Evolutionary conservation across 148 eudicot genomes (phyloP).

Genomic region (Rhododendron ferrugineum): DNA sequence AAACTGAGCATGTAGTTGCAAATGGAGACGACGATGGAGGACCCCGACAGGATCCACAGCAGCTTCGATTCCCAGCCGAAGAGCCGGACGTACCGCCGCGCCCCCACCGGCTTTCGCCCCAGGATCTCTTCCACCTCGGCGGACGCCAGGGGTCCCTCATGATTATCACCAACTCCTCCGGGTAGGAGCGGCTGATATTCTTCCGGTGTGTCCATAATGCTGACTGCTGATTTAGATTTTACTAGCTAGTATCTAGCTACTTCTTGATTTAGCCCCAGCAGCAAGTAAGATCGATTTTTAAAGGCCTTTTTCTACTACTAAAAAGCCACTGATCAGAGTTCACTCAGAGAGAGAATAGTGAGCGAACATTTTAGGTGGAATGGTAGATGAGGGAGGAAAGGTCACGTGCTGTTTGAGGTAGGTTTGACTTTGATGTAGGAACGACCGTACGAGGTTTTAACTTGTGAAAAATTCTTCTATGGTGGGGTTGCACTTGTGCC

Average conservation of each 20-base stretch:
- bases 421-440: no score
- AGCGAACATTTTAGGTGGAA: neutral
- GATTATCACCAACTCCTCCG: neutral
- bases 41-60: constrained; percentile 44
- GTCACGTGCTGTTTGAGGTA: neutral
- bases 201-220: neutral
- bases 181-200: neutral
- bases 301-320: no score
- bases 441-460: neutral
- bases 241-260: no score
- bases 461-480: no score
- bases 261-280: no score
- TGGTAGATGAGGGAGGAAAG: neutral
- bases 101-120: constrained; percentile 23
- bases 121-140: constrained; percentile 30
- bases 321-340: no score
- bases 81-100: constrained; percentile 28
- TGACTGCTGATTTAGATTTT: neutral
- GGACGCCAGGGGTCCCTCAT: constrained; percentile 13
- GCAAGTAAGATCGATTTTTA: no score
- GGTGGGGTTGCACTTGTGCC: no score
- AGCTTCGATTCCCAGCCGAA: constrained; percentile 41
- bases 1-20: constrained; percentile 42
- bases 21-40: constrained; percentile 39
- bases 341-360: neutral